Conservation (phyloP, 352 stramenopile species). For the Phytophthora pini region DNA sequence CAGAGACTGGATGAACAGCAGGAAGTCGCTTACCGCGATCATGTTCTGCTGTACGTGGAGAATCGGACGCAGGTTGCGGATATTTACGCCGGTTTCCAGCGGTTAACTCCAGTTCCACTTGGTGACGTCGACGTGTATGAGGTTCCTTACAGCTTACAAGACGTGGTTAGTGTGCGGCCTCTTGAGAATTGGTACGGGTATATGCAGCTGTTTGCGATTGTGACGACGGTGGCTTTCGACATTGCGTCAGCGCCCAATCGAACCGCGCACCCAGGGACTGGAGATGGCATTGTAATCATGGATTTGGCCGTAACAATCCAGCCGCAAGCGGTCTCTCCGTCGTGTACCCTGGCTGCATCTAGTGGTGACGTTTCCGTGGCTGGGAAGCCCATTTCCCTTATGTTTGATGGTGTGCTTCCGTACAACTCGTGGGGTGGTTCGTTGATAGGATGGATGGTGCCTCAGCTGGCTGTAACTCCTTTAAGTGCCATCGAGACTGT, state of each 20-base stretch:
- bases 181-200: slow-evolving; percentile 39
- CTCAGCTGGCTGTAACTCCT: slow-evolving; percentile 25
- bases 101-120: slow-evolving; percentile 23
- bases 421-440: slow-evolving; percentile 20
- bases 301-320: slow-evolving; percentile 47
- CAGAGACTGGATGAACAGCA: slow-evolving; percentile 37
- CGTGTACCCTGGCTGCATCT: slow-evolving; percentile 19
- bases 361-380: slow-evolving; percentile 15
- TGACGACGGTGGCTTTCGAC: slow-evolving; percentile 52
- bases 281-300: slow-evolving; percentile 47
- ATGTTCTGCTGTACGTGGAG: slow-evolving; percentile 50
- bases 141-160: slow-evolving; percentile 42
- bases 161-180: slow-evolving; percentile 38
- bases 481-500: slow-evolving; percentile 11
- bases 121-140: slow-evolving; percentile 38
- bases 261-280: slow-evolving; percentile 37
- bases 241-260: slow-evolving; percentile 31
- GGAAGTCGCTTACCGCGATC: slow-evolving; percentile 42
- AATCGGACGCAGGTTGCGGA: slow-evolving; percentile 41
- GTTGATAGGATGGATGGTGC: slow-evolving; percentile 19
- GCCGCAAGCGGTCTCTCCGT: slow-evolving; percentile 22
- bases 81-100: slow-evolving; percentile 46
- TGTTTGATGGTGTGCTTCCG: slow-evolving; percentile 14
- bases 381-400: slow-evolving; percentile 32
- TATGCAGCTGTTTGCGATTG: slow-evolving; percentile 48